phyloP scores from a whole-genome alignment of 179 eudicot species.

The Silene coronaria region DNA sequence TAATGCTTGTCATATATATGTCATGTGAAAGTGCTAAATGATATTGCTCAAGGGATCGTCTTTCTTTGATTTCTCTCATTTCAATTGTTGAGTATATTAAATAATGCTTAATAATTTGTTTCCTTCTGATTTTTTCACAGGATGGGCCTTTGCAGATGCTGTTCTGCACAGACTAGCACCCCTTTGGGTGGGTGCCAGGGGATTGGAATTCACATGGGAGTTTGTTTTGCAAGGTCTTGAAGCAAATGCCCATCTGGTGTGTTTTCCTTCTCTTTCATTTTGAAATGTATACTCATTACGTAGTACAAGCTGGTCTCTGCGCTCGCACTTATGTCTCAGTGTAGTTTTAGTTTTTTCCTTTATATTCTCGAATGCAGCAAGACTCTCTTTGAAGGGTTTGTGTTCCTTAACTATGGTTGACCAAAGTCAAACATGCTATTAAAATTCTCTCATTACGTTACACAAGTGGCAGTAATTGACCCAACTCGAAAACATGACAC shows the following conservation, averaged over 20 bases:
- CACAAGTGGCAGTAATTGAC: no score
- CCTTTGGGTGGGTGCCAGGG: slow-evolving; percentile 99
- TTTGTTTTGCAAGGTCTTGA: slow-evolving; percentile 92
- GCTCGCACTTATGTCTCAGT: not conserved
- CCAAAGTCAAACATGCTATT: not conserved
- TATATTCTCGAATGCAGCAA: not conserved
- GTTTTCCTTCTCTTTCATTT: slow-evolving; percentile 1
- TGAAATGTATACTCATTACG: not conserved
- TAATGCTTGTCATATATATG: not conserved
- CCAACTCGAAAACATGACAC: no score
- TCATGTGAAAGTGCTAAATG: not conserved
- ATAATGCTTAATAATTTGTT: not conserved
- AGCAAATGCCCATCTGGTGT: slow-evolving; percentile 96
- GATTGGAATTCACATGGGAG: slow-evolving; percentile 93
- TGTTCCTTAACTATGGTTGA: not conserved
- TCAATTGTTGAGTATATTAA: not conserved
- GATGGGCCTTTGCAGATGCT: slow-evolving; percentile 98
- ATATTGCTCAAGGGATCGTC: not conserved
- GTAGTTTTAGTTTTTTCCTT: not conserved
- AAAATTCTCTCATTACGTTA: no score
- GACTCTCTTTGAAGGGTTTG: not conserved
- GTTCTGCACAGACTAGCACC: slow-evolving; percentile 91
- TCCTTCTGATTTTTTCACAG: slow-evolving; percentile 39
- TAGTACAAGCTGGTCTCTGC: not conserved
- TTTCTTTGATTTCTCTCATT: not conserved